A percentile compares a stretch with the other conserved stretches of the same genome.
These are phyloP conservation scores for Proliferodiscus dingleyae DNA, from an alignment of 2,329 filamentous ascomycete genomes.

Conservation along the genomic window DNA sequence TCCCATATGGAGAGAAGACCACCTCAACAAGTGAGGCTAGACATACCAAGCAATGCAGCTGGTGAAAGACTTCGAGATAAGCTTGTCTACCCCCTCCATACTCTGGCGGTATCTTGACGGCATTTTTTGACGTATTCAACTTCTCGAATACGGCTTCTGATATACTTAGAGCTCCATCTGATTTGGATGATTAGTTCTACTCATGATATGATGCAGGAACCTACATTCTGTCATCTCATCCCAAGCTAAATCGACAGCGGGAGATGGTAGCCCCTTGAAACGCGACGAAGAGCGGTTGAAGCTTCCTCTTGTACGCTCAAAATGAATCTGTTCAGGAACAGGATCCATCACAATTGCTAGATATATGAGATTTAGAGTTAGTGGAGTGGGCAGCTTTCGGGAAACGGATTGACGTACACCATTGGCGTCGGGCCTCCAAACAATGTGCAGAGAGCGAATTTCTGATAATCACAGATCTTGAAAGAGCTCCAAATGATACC, in stretches of 20 bases:
- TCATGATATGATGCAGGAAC: neutral
- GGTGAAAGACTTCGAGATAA: conserved; percentile 1
- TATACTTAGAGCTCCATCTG: conserved; percentile 4
- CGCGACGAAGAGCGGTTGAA: conserved; percentile 7
- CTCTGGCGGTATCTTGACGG: neutral
- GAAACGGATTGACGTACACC: conserved; percentile 1
- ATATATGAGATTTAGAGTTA: neutral
- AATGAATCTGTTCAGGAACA: neutral
- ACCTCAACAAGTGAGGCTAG: neutral
- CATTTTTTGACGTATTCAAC: conserved; percentile 6
- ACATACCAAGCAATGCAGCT: conserved; percentile 7
- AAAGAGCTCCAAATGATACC: neutral
- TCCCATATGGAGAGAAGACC: neutral
- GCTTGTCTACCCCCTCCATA: conserved; percentile 3
- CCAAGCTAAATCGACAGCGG: conserved; percentile 6
- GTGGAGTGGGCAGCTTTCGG: neutral
- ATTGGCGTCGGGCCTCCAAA: conserved; percentile 2
- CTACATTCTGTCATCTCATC: conserved; percentile 1
- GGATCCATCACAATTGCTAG: conserved; percentile 1
- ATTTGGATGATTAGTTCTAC: neutral
- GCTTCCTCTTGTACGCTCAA: conserved; percentile 1
- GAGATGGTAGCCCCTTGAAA: conserved; percentile 5
- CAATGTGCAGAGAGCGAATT: conserved; percentile 3
- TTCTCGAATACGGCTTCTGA: conserved; percentile 2
- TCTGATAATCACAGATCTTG: neutral